A percentile compares a stretch with the other conserved stretches of the same genome.
Conservation (phyloP, 1,139 yeast genomes). For the Nematodospora anomalae region DNA sequence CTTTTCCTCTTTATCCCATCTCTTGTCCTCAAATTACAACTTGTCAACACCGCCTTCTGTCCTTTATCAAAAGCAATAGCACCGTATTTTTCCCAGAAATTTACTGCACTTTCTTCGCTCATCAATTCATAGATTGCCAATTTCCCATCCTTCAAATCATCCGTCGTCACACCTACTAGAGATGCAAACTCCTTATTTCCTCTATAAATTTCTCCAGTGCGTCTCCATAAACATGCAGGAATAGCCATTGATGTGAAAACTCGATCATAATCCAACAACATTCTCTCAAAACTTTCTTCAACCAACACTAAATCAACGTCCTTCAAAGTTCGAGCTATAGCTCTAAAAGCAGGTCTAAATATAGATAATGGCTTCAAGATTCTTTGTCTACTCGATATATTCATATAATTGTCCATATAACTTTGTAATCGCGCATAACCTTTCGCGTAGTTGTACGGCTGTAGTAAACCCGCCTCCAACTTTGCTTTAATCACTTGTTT, state of each 20-base stretch:
- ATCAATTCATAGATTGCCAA: conserved; percentile 89
- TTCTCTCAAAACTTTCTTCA: conserved; percentile 91
- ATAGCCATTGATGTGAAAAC: conserved; percentile 97
- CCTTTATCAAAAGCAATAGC: conserved; percentile 95
- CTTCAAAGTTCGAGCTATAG: conserved; percentile 85
- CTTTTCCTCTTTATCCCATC: conserved; percentile 81
- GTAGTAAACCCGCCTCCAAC: conserved; percentile 86
- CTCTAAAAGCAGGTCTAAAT: conserved; percentile 91
- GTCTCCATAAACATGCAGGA: conserved; percentile 96
- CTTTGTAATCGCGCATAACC: conserved; percentile 89
- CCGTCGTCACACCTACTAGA: conserved; percentile 87
- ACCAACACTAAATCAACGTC: conserved; percentile 91
- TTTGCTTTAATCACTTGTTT: conserved; percentile 96
- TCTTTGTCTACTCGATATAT: conserved; percentile 79
- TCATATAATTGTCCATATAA: conserved; percentile 94
- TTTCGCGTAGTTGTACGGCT: conserved; percentile 91
- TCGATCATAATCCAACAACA: conserved; percentile 90
- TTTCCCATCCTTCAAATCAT: conserved; percentile 89
- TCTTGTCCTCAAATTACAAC: conserved; percentile 82
- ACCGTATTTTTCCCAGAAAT: conserved; percentile 97
- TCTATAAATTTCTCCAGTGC: conserved; percentile 94
- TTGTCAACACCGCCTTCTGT: conserved; percentile 91
- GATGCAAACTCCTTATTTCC: conserved; percentile 97
- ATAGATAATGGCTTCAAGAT: conserved; percentile 83
- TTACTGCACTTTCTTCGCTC: conserved; percentile 98